Conservation (phyloP, 2,329 filamentous ascomycete species). For the Chaetoscypha palmicola region DNA sequence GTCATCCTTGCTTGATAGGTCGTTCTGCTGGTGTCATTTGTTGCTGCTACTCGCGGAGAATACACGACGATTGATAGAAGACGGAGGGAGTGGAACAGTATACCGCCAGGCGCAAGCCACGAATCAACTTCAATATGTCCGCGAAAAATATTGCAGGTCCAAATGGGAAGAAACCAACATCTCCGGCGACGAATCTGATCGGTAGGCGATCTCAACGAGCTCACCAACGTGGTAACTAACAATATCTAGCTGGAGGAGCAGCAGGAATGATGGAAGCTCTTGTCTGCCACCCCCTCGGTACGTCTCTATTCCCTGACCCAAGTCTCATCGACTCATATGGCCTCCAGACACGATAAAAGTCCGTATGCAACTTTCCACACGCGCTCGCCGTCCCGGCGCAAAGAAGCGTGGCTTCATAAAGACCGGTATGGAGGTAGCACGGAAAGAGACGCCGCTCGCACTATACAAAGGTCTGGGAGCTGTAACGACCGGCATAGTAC, state of each 20-base stretch:
- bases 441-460: conserved; percentile 82
- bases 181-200: conserved; percentile 84
- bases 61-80: no score
- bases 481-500: conserved; percentile 90
- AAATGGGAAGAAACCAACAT: conserved; percentile 67
- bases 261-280: conserved; percentile 99
- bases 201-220: conserved; percentile 43
- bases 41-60: no score
- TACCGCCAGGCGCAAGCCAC: conserved; percentile 4
- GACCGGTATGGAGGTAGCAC: conserved; percentile 81
- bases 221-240: neutral
- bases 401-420: conserved; percentile 81
- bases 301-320: conserved; percentile 26
- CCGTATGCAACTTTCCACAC: conserved; percentile 93
- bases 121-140: conserved; percentile 40
- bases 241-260: conserved; percentile 71
- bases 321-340: neutral
- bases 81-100: neutral
- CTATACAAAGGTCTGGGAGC: conserved; percentile 98
- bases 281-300: conserved; percentile 87
- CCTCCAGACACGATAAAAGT: conserved; percentile 88
- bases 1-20: no score
- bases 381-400: conserved; percentile 71
- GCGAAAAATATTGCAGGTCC: conserved; percentile 50
- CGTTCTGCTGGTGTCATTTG: no score